Percentiles rank a stretch among this genome's conserved stretches.
These are phyloP conservation scores for Paratinospora sagittata DNA, from an alignment of 164 flowering plant species.

Conservation along the genomic window DNA sequence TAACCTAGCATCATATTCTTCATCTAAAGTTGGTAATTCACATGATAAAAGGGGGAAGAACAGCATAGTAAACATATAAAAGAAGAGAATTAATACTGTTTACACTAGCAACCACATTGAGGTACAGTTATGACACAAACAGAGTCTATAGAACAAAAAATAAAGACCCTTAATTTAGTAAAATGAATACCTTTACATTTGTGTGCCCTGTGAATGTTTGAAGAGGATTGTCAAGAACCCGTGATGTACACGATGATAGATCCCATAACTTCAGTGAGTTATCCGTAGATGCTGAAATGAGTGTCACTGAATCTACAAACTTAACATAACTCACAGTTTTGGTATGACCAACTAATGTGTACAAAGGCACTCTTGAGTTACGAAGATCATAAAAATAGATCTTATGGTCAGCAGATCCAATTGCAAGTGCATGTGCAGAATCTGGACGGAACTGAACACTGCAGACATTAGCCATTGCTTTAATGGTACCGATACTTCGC, in stretches of 20 bases:
- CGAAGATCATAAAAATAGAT: conserved; percentile 92
- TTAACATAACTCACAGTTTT: conserved; percentile 95
- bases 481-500: conserved; percentile 75
- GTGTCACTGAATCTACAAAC: conserved; percentile 76
- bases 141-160: background rate
- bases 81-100: background rate
- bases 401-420: conserved; percentile 95
- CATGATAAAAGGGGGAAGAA: background rate
- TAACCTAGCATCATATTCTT: background rate
- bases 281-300: conserved; percentile 95
- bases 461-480: conserved; percentile 89
- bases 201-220: conserved; percentile 90
- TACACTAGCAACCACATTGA: conserved; percentile 1
- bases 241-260: conserved; percentile 58
- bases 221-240: conserved; percentile 61
- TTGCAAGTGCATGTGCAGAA: conserved; percentile 70
- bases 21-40: background rate
- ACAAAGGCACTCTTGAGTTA: conserved; percentile 57
- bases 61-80: background rate
- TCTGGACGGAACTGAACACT: conserved; percentile 90
- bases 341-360: conserved; percentile 68
- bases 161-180: conserved; percentile 2
- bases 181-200: conserved; percentile 70
- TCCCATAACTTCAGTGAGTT: conserved; percentile 95
- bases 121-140: background rate